Evolutionary conservation across 768 basidiomycete species (phyloP).

Genomic region (Agrocybe chaxingu): DNA sequence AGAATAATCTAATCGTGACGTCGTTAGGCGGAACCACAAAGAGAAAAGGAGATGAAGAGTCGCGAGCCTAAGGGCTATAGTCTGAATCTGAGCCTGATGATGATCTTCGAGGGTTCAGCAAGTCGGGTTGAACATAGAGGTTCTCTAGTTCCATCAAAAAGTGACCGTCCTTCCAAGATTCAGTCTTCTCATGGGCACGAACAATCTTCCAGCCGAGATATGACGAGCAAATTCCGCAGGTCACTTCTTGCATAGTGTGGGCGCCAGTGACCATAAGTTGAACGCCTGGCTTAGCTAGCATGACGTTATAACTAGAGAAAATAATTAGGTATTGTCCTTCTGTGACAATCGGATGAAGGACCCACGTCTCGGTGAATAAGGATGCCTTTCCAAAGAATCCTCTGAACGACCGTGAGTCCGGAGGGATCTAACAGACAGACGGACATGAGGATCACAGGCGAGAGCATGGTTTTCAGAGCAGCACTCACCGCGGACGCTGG

Average conservation of each 20-base stretch:
- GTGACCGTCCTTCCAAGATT: conserved; percentile 62
- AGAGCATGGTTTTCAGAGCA: neutral
- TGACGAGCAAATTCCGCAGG: conserved; percentile 44
- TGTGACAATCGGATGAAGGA: conserved; percentile 3
- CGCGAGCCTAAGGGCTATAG: conserved; percentile 18
- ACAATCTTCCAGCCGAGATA: conserved; percentile 67
- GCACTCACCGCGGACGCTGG: conserved; percentile 36
- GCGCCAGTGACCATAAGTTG: conserved; percentile 64
- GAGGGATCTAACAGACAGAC: conserved; percentile 33
- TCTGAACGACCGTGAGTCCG: conserved; percentile 43
- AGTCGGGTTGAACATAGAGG: conserved; percentile 28
- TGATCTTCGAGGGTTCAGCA: conserved; percentile 18
- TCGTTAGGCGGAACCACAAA: neutral
- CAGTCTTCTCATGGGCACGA: conserved; percentile 50
- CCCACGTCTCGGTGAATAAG: conserved; percentile 54
- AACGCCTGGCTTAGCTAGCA: conserved; percentile 40
- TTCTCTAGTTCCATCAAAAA: conserved; percentile 58
- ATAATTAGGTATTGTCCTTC: neutral
- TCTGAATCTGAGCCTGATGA: conserved; percentile 36
- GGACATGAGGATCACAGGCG: neutral
- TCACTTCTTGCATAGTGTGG: conserved; percentile 57
- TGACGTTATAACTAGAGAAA: conserved; percentile 43
- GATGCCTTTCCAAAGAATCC: conserved; percentile 60
- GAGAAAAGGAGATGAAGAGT: conserved; percentile 1
- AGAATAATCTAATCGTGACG: neutral